Evolutionary conservation across 345 rosid species (phyloP), one percentile per base, ranked within the genome.

Genomic region (Sonneratia caseolaris): DNA sequence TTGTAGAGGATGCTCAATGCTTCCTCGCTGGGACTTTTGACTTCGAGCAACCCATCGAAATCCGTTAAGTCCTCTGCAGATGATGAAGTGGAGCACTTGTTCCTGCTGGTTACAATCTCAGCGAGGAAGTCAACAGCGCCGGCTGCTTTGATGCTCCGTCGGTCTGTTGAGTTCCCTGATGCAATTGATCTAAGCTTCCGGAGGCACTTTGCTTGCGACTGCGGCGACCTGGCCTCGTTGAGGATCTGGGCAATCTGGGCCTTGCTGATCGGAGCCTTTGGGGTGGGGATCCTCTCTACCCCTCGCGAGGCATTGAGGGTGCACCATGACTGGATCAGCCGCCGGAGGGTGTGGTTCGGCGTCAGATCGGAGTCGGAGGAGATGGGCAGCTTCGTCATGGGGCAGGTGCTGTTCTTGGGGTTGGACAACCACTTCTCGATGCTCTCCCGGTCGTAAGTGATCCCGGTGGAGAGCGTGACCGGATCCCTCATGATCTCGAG

Each of bases 261-360:
- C 51, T 47, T 47, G 6, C 79, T 27, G 62, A 82, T 78, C 0
- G 85, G 82, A 65, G 77, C 70, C 15, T 82, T 76, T 14, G 85
- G 85, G 7, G 82, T 82, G 8, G 81, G 79, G 53, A 82, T 82
- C 72, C 85, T 65, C 53, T 75, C 76, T 24, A 82, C 19, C 13
- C 85, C 85, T 8, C n/a, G 64, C 27, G 79, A 75, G 2, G 71
- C 38, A 56, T 82, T 79, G 68, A 79, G 75, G 0, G 75, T 77
- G 70, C 85, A 79, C 85, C 85, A 82, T 66, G 51, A 66, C 66
- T 82, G 85, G 45, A 91, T 85, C 56, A 94, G 78, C 15, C 97
- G 85, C 11, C 95, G 91, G 38, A 94, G 85, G 68, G 91, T 91
- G 77, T 88, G 90, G 80, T 94, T 94, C 1, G 98, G 98, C 0